phyloP scores from a whole-genome alignment of 164 flowering plant species.

The Malania oleifera region DNA sequence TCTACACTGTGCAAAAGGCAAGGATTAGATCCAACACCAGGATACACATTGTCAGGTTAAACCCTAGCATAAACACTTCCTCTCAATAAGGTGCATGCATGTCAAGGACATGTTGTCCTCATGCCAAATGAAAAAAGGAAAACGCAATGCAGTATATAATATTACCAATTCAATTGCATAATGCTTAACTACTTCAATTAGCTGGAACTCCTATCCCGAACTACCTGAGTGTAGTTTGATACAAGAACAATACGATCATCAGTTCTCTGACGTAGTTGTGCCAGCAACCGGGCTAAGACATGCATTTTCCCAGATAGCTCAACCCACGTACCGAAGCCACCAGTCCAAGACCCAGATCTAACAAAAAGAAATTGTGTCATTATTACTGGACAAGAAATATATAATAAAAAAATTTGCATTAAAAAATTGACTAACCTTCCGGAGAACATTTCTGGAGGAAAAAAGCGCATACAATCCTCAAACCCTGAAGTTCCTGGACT shows the following conservation, averaged over 20 bases:
- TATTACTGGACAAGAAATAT: conserved; percentile 1
- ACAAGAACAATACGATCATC: conserved; percentile 95
- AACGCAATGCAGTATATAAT: no score
- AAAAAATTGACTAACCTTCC: conserved; percentile 52
- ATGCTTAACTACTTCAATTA: background rate
- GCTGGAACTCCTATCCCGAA: background rate
- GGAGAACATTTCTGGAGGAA: conserved; percentile 87
- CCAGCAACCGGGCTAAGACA: conserved; percentile 84
- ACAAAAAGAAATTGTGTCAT: conserved; percentile 9
- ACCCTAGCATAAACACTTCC: no score
- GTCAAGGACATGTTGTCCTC: background rate
- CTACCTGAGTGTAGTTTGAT: conserved; percentile 96
- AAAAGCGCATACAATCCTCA: conserved; percentile 83
- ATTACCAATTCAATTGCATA: conserved; percentile 8
- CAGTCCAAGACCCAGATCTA: conserved; percentile 97
- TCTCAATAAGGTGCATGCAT: no score
- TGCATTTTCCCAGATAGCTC: conserved; percentile 98
- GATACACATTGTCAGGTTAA: background rate
- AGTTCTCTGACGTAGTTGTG: conserved; percentile 76
- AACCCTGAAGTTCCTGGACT: conserved; percentile 82
- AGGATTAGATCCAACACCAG: background rate
- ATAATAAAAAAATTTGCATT: background rate
- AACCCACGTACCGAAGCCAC: conserved; percentile 95
- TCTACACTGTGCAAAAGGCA: no score
- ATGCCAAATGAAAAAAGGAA: background rate